phyloP scores from a whole-genome alignment of 2,329 filamentous ascomycete species.

The Cadophora malorum region DNA sequence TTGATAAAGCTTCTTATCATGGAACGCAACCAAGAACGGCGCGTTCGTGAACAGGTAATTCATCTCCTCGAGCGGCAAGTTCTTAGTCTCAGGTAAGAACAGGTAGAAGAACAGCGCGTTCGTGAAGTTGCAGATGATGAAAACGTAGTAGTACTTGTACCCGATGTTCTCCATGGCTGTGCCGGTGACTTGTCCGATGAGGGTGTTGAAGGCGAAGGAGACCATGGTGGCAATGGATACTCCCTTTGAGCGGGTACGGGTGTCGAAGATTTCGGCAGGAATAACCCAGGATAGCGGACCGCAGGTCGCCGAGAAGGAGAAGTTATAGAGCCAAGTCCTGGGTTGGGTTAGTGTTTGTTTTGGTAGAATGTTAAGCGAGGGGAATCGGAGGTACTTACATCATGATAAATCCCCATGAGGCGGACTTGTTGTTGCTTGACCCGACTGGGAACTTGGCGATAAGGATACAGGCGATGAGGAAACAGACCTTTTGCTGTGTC shows the following conservation, averaged over 20 bases:
- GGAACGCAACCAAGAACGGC: conserved; percentile 66
- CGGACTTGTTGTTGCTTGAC: conserved; percentile 56
- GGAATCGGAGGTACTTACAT: conserved; percentile 45
- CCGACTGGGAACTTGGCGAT: conserved; percentile 47
- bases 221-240: conserved; percentile 64
- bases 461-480: conserved; percentile 69
- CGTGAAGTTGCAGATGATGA: conserved; percentile 55
- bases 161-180: conserved; percentile 60
- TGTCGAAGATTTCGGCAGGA: conserved; percentile 64
- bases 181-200: conserved; percentile 58
- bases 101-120: conserved; percentile 49
- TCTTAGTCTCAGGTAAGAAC: conserved; percentile 46
- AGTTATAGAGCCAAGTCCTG: conserved; percentile 79
- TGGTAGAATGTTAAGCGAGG: neutral
- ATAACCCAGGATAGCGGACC: conserved; percentile 64
- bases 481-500: conserved; percentile 47
- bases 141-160: conserved; percentile 48
- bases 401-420: conserved; percentile 76
- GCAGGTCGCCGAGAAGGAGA: conserved; percentile 63
- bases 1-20: conserved; percentile 59
- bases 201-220: conserved; percentile 66
- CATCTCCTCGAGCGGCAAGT: conserved; percentile 47
- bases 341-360: neutral
- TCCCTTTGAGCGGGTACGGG: conserved; percentile 65
- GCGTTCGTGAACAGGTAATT: conserved; percentile 52